Conservation (phyloP, 805 yeast genomes). For the Yamadazyma takamatsuzukensis region DNA sequence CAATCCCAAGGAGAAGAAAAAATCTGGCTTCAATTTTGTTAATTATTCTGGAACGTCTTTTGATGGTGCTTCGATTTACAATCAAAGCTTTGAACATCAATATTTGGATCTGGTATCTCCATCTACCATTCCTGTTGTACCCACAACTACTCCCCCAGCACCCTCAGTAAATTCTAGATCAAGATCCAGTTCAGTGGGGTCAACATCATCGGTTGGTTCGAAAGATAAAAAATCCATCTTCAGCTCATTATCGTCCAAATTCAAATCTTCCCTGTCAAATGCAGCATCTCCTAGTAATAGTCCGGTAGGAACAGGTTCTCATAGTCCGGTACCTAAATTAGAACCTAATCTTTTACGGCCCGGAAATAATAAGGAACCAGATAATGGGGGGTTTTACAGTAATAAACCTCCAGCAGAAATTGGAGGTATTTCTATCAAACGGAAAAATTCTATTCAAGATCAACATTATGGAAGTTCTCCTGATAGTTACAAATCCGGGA, state of each 20-base stretch:
- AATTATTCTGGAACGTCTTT: conserved; percentile 12
- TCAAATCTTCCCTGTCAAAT: conserved; percentile 21
- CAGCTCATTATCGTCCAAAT: conserved; percentile 39
- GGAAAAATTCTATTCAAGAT: conserved; percentile 8
- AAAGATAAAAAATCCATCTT: conserved; percentile 26
- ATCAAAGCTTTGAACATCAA: conserved; percentile 8
- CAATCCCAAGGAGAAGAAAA: conserved; percentile 6
- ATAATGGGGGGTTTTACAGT: conserved; percentile 8
- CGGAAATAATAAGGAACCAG: neutral
- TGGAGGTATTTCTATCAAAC: conserved; percentile 10
- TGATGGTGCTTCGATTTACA: conserved; percentile 11
- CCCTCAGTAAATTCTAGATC: conserved; percentile 9
- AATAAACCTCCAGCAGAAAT: conserved; percentile 10
- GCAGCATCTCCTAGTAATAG: conserved; percentile 5
- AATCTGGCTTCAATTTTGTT: conserved; percentile 8
- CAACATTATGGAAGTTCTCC: conserved; percentile 2
- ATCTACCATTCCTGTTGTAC: conserved; percentile 5
- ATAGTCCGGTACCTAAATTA: neutral
- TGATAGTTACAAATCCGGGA: conserved; percentile 6
- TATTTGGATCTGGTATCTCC: conserved; percentile 2
- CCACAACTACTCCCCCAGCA: conserved; percentile 7
- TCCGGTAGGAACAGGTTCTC: neutral
- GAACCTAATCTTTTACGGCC: conserved; percentile 4
- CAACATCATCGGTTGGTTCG: conserved; percentile 16
- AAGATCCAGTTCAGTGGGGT: conserved; percentile 10